Evolutionary conservation across 1,284 basidiomycete species (phyloP).

Genomic region (Ceratobasidium sp.): DNA sequence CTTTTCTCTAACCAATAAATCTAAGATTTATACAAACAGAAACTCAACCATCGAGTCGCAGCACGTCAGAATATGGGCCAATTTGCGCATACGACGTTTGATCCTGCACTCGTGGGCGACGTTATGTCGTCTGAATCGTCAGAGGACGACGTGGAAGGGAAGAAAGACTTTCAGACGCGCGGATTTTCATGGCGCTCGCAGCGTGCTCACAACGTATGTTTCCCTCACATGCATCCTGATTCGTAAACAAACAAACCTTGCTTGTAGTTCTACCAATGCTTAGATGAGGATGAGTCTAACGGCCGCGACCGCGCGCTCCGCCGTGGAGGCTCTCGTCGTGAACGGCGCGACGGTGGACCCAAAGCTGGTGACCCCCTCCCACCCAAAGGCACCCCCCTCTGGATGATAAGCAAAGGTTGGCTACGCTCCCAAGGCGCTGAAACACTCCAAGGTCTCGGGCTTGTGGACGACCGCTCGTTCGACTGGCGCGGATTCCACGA

Average conservation of each 20-base stretch:
- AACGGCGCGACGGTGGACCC: constrained; percentile 30
- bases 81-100: constrained; percentile 24
- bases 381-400: constrained; percentile 34
- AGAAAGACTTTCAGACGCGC: constrained; percentile 38
- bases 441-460: constrained; percentile 51
- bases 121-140: constrained; percentile 39
- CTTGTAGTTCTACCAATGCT: constrained; percentile 32
- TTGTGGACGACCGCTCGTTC: constrained; percentile 56
- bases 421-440: constrained; percentile 47
- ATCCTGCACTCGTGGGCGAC: constrained; percentile 24
- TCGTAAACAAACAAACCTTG: background rate
- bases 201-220: constrained; percentile 23
- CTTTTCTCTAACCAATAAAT: background rate
- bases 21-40: constrained; percentile 4
- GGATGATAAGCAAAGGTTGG: constrained; percentile 40
- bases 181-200: constrained; percentile 37
- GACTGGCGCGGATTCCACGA: constrained; percentile 47
- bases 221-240: background rate
- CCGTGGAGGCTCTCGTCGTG: constrained; percentile 28
- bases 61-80: constrained; percentile 27
- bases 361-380: constrained; percentile 31
- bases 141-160: constrained; percentile 30
- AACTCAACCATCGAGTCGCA: constrained; percentile 23
- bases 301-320: constrained; percentile 34
- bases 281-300: constrained; percentile 31